Evolutionary conservation across 139 green algal species (phyloP), one percentile per base, ranked within the genome.

Genomic region (Auxenochlorella pyrenoidosa): DNA sequence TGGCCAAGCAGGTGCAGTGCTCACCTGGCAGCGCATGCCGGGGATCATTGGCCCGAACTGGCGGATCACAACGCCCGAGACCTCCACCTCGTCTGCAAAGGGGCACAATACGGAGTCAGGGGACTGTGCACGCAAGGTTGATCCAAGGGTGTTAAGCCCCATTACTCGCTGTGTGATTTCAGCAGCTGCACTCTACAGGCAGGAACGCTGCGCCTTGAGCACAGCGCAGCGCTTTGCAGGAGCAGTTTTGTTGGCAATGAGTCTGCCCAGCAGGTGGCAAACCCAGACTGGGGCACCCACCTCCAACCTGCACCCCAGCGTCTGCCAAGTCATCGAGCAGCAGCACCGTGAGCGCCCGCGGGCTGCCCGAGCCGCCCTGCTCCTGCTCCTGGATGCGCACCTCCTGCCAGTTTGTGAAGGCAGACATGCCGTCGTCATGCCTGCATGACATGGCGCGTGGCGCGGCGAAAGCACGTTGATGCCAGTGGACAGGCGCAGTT

Each of bases 251-350:
- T n/a, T n/a, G n/a, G n/a, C n/a, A n/a, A n/a, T n/a, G n/a, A n/a
- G n/a, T n/a, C n/a, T n/a, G n/a, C n/a, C n/a, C n/a, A n/a, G n/a
- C n/a, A n/a, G n/a, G n/a, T n/a, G n/a, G n/a, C n/a, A n/a, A n/a
- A n/a, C n/a, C n/a, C n/a, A n/a, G n/a, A n/a, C n/a, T n/a, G n/a
- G n/a, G n/a, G 30, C 28, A 15, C 86, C 65, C 40, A 95, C 93
- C 95, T 44, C 96, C 96, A 43, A 95, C 86, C 43, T 93, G 88
- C 47, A 90, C 93, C 13, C 72, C 87, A 40, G n/a, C 26, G 80
- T 98, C 96, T 5, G 94, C 97, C 28, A 99, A 89, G 65, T 99
- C 97, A 75, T 97, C 94, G 58, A 94, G 88, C 73, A 99, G 88
- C 32, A 98, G 85, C 10, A 97, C 94, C 0, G 81, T 86, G 2